phyloP scores from a whole-genome alignment of 2,329 filamentous ascomycete species.

The Penicillium olsonii region DNA sequence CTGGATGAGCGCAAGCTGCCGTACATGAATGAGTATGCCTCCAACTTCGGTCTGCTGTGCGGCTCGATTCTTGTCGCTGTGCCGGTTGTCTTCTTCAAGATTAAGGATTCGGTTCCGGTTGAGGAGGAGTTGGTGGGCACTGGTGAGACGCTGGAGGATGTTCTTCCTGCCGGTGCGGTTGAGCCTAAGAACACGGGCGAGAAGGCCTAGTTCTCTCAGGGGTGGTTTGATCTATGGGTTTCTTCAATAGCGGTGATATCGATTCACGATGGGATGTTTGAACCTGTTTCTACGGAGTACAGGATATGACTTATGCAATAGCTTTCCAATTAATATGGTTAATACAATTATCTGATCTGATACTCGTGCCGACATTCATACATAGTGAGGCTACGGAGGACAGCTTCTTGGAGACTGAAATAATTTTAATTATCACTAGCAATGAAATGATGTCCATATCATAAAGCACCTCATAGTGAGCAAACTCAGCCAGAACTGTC shows the following conservation, averaged over 20 bases:
- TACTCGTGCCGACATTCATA: too few species aligned
- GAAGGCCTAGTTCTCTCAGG: slow-evolving; percentile 7
- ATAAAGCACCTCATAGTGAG: neutral
- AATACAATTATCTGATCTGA: too few species aligned
- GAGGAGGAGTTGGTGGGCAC: slow-evolving; percentile 80
- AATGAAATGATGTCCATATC: neutral
- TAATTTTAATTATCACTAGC: neutral
- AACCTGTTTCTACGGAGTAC: too few species aligned
- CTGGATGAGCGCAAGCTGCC: slow-evolving; percentile 63
- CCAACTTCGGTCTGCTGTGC: slow-evolving; percentile 70
- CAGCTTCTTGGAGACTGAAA: too few species aligned
- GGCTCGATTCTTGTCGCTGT: slow-evolving; percentile 70
- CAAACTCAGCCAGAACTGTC: neutral
- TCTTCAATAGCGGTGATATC: neutral
- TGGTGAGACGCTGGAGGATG: slow-evolving; percentile 76
- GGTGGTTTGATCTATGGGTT: neutral
- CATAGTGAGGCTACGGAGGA: neutral
- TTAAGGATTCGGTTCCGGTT: slow-evolving; percentile 71
- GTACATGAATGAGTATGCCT: slow-evolving; percentile 70
- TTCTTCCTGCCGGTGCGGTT: slow-evolving; percentile 43
- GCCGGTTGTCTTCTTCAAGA: slow-evolving; percentile 73
- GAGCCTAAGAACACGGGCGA: slow-evolving; percentile 12
- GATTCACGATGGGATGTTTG: too few species aligned
- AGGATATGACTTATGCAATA: too few species aligned
- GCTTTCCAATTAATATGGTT: too few species aligned